phyloP scores from a whole-genome alignment of 2,329 filamentous ascomycete genomes.

The Penicillium sp. region DNA sequence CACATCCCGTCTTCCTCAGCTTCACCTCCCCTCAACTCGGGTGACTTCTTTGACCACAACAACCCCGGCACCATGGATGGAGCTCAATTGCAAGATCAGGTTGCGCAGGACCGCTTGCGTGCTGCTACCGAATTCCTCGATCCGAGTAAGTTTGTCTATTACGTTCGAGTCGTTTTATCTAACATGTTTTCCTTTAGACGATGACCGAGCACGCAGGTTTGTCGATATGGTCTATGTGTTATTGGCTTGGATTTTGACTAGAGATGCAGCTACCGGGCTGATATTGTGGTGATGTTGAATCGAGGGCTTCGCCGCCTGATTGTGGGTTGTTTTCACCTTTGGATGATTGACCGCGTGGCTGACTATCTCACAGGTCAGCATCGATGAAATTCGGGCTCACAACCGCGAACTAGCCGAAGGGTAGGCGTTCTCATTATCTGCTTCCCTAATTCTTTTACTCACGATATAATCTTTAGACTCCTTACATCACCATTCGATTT shows the following conservation, averaged over 20 bases:
- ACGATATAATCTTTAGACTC: conserved; percentile 42
- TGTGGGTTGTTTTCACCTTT: conserved; percentile 33
- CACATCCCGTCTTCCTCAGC: conserved; percentile 15
- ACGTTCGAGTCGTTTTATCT: conserved; percentile 2
- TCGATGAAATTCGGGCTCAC: conserved; percentile 88
- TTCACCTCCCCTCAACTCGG: conserved; percentile 9
- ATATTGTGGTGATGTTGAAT: conserved; percentile 73
- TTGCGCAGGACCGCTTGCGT: conserved; percentile 73
- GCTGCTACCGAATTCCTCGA: conserved; percentile 90
- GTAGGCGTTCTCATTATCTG: conserved; percentile 25
- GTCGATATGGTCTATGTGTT: conserved; percentile 7
- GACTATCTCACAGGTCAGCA: conserved; percentile 53
- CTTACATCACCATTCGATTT: conserved; percentile 85
- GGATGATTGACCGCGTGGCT: conserved; percentile 7
- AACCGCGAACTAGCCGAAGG: conserved; percentile 73
- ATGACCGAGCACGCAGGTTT: conserved; percentile 53
- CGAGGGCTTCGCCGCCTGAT: conserved; percentile 54
- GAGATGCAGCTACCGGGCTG: conserved; percentile 70
- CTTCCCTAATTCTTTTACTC: background rate
- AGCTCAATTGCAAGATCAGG: conserved; percentile 74
- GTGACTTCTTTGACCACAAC: conserved; percentile 10
- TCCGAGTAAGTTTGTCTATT: conserved; percentile 59
- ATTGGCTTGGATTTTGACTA: conserved; percentile 11
- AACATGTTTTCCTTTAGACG: conserved; percentile 40
- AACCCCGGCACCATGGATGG: conserved; percentile 55